These are phyloP conservation scores for Piper longum DNA, from an alignment of 164 flowering plant species.

Conservation along the genomic window DNA sequence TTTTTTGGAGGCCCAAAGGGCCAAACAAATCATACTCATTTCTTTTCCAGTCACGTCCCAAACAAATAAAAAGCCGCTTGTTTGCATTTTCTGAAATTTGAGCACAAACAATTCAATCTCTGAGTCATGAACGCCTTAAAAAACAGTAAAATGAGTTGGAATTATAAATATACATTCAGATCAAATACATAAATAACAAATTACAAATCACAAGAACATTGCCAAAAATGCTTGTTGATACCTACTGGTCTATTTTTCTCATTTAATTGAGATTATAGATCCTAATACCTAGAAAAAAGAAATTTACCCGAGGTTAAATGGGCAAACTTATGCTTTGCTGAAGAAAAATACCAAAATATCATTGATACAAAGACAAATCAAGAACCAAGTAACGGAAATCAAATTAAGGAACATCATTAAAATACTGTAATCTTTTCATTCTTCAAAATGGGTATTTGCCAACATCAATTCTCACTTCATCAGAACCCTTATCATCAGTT, in stretches of 20 bases:
- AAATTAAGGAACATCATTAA: no score
- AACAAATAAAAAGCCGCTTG: no score
- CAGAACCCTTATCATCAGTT: constrained; percentile 85
- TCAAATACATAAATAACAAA: no score
- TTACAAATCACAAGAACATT: not conserved
- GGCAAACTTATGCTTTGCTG: not conserved
- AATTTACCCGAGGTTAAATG: no score
- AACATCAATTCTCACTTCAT: constrained; percentile 88
- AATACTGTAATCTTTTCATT: not conserved
- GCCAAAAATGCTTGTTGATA: no score
- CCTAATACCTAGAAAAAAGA: not conserved
- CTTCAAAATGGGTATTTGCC: constrained; percentile 94
- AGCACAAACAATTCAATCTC: constrained; percentile 97
- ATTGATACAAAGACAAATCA: not conserved
- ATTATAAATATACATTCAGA: not conserved
- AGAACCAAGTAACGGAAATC: not conserved
- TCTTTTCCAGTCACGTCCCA: no score
- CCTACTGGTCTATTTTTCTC: no score
- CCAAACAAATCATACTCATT: no score
- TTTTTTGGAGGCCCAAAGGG: no score
- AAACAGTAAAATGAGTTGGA: not conserved
- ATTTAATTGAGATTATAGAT: no score
- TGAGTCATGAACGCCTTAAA: constrained; percentile 93
- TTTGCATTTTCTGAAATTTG: constrained; percentile 75
- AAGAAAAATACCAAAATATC: not conserved